Evolutionary conservation across 2,329 filamentous ascomycete species (phyloP).

Genomic region (Epichloe sibirici): DNA sequence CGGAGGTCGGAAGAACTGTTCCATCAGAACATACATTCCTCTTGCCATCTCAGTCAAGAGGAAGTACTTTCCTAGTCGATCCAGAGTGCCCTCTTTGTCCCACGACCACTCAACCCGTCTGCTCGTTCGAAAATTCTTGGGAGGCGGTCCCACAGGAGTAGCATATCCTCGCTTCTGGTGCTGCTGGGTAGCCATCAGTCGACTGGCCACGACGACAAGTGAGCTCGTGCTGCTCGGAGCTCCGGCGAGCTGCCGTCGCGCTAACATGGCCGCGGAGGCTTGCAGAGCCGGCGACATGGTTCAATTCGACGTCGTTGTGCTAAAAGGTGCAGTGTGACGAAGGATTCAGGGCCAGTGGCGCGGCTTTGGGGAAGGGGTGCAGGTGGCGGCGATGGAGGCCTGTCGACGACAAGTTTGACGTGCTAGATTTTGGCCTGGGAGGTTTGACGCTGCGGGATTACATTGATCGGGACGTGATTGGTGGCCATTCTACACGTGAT

Average conservation of each 20-base stretch:
- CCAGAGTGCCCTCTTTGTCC: slow-evolving; percentile 61
- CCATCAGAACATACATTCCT: slow-evolving; percentile 94
- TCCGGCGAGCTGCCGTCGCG: slow-evolving; percentile 23
- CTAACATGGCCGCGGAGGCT: slow-evolving; percentile 21
- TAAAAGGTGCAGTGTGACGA: neutral
- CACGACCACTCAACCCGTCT: slow-evolving; percentile 69
- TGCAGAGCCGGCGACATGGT: slow-evolving; percentile 22
- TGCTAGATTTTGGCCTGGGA: slow-evolving; percentile 1
- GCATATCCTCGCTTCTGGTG: slow-evolving; percentile 36
- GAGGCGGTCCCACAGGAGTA: slow-evolving; percentile 66
- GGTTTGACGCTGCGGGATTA: slow-evolving; percentile 24
- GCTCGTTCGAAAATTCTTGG: slow-evolving; percentile 67
- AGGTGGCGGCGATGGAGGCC: slow-evolving; percentile 14
- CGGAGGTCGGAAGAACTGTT: slow-evolving; percentile 98
- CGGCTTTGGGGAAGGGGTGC: slow-evolving; percentile 7
- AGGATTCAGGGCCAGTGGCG: neutral
- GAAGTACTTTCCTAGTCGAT: slow-evolving; percentile 87
- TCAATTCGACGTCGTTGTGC: neutral
- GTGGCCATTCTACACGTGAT: slow-evolving; percentile 3
- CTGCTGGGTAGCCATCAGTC: slow-evolving; percentile 6
- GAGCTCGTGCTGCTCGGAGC: slow-evolving; percentile 11
- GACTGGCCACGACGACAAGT: slow-evolving; percentile 12
- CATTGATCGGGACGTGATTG: slow-evolving; percentile 27
- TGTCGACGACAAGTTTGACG: slow-evolving; percentile 3
- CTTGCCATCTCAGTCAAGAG: slow-evolving; percentile 89